A percentile compares a stretch with the other conserved stretches of the same genome.
These are phyloP conservation scores for Trametes polyzona DNA, from an alignment of 1,284 basidiomycete species.

Conservation along the genomic window DNA sequence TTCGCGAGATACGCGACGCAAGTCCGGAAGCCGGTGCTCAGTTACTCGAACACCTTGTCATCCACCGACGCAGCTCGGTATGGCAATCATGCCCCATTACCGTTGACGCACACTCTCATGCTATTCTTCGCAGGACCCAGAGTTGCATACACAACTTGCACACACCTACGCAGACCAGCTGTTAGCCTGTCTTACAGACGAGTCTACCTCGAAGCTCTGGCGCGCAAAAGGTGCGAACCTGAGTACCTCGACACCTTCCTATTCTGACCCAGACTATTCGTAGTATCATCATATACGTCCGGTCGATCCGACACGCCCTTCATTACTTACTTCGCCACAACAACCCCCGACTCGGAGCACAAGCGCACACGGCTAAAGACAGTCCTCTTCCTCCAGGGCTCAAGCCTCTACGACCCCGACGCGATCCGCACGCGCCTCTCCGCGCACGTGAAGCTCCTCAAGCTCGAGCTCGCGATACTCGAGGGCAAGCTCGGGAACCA, in stretches of 20 bases:
- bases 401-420: conserved; percentile 64
- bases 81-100: conserved; percentile 21
- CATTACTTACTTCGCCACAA: conserved; percentile 64
- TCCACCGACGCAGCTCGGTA: conserved; percentile 69
- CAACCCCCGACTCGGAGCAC: conserved; percentile 74
- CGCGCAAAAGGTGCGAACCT: conserved; percentile 67
- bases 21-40: conserved; percentile 63
- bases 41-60: conserved; percentile 81
- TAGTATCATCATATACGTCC: conserved; percentile 52
- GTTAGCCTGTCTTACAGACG: conserved; percentile 50
- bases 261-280: conserved; percentile 20
- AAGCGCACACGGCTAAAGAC: conserved; percentile 78
- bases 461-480: conserved; percentile 78
- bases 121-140: conserved; percentile 46
- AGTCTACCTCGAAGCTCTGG: conserved; percentile 65
- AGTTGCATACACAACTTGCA: conserved; percentile 65
- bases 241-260: neutral
- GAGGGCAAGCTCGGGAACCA: conserved; percentile 80
- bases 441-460: conserved; percentile 55
- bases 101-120: neutral
- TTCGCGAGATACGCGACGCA: conserved; percentile 59
- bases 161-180: conserved; percentile 58
- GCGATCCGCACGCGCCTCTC: conserved; percentile 52
- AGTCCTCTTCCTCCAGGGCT: conserved; percentile 79
- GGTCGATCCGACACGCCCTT: conserved; percentile 62